Percentiles rank a stretch among this genome's conserved stretches.
phyloP scores from a whole-genome alignment of 2,329 filamentous ascomycete genomes.

The Arthrinium phaeospermum region DNA sequence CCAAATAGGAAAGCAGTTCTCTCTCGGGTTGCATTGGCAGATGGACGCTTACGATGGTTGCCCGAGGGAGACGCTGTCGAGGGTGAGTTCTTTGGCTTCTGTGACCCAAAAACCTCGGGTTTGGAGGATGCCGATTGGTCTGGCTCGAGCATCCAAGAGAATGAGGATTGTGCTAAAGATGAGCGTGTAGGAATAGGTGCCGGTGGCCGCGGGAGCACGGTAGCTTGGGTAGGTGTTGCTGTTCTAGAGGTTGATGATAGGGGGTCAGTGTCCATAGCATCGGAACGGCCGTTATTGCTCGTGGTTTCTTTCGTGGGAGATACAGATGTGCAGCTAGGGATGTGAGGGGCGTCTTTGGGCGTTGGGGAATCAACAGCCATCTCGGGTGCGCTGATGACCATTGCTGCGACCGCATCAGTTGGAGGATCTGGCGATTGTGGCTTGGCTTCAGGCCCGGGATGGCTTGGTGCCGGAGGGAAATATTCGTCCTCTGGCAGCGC shows the following conservation, averaged over 20 bases:
- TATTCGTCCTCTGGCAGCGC: constrained; percentile 50
- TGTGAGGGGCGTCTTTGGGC: constrained; percentile 9
- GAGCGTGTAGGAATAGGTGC: constrained; percentile 65
- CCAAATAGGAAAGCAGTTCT: constrained; percentile 66
- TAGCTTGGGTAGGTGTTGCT: constrained; percentile 28
- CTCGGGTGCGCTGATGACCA: constrained; percentile 31
- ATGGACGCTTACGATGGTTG: constrained; percentile 46
- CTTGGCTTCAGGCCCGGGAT: constrained; percentile 26
- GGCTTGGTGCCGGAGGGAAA: constrained; percentile 36
- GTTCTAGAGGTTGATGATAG: constrained; percentile 23
- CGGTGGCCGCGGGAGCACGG: constrained; percentile 37
- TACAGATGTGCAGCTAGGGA: neutral
- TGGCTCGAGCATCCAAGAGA: constrained; percentile 78
- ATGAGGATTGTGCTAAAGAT: constrained; percentile 74
- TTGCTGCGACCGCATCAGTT: constrained; percentile 37
- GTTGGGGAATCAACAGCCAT: constrained; percentile 28
- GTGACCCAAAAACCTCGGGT: constrained; percentile 3
- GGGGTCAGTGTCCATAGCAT: constrained; percentile 32
- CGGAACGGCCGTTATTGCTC: constrained; percentile 1
- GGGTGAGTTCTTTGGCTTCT: constrained; percentile 34
- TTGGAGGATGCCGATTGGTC: constrained; percentile 43
- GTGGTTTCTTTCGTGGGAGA: constrained; percentile 8
- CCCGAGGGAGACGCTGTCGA: constrained; percentile 28
- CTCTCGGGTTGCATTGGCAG: constrained; percentile 55
- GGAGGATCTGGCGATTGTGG: constrained; percentile 26